Base-by-base conservation (phyloP, 2,329 filamentous ascomycete species). In the Fusarium sp. region DNA sequence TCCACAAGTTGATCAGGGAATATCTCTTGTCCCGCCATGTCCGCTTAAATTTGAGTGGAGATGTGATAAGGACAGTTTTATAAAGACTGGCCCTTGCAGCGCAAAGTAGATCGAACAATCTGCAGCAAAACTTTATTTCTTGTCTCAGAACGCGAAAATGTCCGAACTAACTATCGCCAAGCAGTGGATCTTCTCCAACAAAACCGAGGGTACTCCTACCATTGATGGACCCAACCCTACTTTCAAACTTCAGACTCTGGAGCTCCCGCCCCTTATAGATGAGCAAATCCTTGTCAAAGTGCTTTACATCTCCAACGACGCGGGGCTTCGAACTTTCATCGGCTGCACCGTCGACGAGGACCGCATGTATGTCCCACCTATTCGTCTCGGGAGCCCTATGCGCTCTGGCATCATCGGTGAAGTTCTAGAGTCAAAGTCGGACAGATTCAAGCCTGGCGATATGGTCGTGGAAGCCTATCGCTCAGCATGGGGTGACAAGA, bases 131-230 rank as follows among this genome's bases (percentile, higher is more conserved):
- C 6, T 34, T 6, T 24, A 15, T 20, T 8, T 17, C 3, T 3
- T 7, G 4, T n/a, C 5, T 26, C 28, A 54, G 24, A 8, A 51
- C 17, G 6, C 7, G 17, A 28, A 28, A 28, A 44, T 57, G 53
- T 8, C 36, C 11, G 45, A 51, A 5, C 20, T 13, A n/a, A 20
- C 13, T 9, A 26, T 28, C n/a, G 59, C 48, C 8, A 22, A 62
- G n/a, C 48, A 55, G 22, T 56, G 57, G 60, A 18, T 63, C 4
- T 36, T 63, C 18, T 11, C 57, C 39, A 54, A 60, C n/a, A 63
- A 62, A 26, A 26, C 60, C 1, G 43, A 45, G 1, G 57, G 49
- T 3, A 55, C 33, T 5, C 60, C 60, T 17, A 62, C 44, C 2
- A 55, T 63, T 15, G 38, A 42, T 7, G 58, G 60, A 2, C 43